Evolutionary conservation across 2,329 filamentous ascomycete species (phyloP), one percentile per base, ranked within the genome.

Genomic region (Lanzia echinophila): DNA sequence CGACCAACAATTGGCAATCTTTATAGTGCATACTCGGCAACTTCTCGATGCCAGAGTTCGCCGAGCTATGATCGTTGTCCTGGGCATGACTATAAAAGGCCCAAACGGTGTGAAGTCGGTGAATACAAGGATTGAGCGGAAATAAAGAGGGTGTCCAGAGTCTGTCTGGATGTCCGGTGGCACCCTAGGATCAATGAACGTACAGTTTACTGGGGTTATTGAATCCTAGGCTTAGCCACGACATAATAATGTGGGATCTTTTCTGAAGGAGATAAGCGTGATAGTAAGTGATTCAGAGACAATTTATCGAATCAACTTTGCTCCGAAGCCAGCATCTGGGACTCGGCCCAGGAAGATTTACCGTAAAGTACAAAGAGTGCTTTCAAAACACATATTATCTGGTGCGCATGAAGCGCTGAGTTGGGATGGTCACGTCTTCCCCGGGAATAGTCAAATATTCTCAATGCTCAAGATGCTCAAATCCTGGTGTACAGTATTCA

Each of bases 241-340:
- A 17, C 43, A 19, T 41, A 22, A 12, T 50, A 47, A n/a, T 45
- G 55, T 56, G 60, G 58, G 50, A 56, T 58, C 70, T 70, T 75
- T 75, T 77, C 75, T 77, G 75, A 78, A 78, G 74, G 75, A 74
- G 76, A 78, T 65, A 79, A 77, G 74, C 75, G 76, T 73, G 76
- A 78, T 79, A 79, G 74, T 77, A 76, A 76, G 74, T 60, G 62
- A 64, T 55, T 68, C 71, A n/a, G n/a, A n/a, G n/a, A n/a, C n/a
- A n/a, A n/a, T n/a, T n/a, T 39, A 47, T 47, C 47, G 53, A 55
- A 53, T 53, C 58, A 65, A 76, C 74, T 76, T 76, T 77, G 75
- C 76, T 75, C 75, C 73, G 75, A 72, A 78, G 76, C 76, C 75
- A 79, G 75, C 75, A 64, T 75, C 74, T 75, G 71, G 75, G 75